A percentile compares a stretch with the other conserved stretches of the same genome.
phyloP scores from a whole-genome alignment of 805 yeast genomes.

The Yamadazyma ubonensis region DNA sequence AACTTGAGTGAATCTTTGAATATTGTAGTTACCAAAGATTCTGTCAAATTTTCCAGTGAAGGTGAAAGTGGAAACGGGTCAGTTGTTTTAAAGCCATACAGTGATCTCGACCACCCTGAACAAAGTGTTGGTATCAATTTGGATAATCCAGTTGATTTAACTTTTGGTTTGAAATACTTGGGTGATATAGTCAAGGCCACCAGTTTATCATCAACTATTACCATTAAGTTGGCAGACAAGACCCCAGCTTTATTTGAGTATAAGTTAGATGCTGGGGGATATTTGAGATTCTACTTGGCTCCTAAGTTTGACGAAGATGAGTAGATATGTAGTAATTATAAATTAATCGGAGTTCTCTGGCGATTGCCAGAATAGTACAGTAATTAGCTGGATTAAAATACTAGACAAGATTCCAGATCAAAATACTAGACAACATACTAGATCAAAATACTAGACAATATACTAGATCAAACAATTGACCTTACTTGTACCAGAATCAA shows the following conservation, averaged over 20 bases:
- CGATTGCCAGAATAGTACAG: too few relatives aligned
- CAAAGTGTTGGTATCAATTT: conserved; percentile 72
- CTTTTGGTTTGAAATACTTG: conserved; percentile 90
- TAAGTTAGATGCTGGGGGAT: conserved; percentile 81
- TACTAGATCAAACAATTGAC: too few relatives aligned
- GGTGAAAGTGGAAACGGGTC: conserved; percentile 92
- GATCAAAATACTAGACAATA: too few relatives aligned
- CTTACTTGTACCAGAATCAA: too few relatives aligned
- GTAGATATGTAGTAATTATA: conserved; percentile 18
- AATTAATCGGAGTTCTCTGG: too few relatives aligned
- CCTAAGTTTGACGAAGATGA: conserved; percentile 96
- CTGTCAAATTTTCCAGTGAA: conserved; percentile 83
- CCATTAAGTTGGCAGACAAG: conserved; percentile 83
- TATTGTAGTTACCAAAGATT: conserved; percentile 85
- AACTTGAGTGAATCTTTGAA: conserved; percentile 85
- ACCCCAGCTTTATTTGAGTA: conserved; percentile 94
- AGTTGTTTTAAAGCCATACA: conserved; percentile 79
- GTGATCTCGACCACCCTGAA: conserved; percentile 78
- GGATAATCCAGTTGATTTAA: conserved; percentile 81
- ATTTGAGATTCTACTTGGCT: conserved; percentile 92
- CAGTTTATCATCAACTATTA: conserved; percentile 69
- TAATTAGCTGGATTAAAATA: too few relatives aligned
- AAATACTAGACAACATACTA: too few relatives aligned
- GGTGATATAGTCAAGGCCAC: conserved; percentile 91
- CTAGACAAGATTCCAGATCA: too few relatives aligned